Base-by-base conservation (phyloP, 345 rosid genomes). In the Reutealis trisperma region DNA sequence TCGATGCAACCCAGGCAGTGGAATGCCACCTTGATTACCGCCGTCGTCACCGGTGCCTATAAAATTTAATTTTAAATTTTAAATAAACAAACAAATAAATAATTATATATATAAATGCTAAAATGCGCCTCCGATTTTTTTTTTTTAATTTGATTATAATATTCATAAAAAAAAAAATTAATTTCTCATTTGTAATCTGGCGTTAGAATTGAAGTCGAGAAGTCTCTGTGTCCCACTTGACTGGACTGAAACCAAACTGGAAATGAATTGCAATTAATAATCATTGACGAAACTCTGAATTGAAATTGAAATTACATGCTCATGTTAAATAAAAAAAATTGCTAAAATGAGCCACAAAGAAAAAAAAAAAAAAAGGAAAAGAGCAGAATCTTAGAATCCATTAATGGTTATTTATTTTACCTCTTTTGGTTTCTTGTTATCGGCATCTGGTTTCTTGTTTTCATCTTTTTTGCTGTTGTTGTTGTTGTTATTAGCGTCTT, bases 1-100 rank as follows among this genome's bases (percentile, higher is more conserved):
- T 72, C 89, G 55, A 84, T 70, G 83, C 99, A 96, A 30, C 99
- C 98, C n/a, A 78, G 81, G 80, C 97, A 96, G 63, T 90, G 87
- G 66, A 90, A 80, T 2, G 24, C 61, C 83, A 96, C 74, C 82
- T 92, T 93, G 79, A 93, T 80, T 14, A 86, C 86, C 82, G 86
- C 89, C 85, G 90, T 88, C 73, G 77, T 87, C 79, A 85, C 89
- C 79, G 91, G 89, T 49, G 89, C 72, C 96, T 91, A 77, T 25
- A 27, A 3, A 21, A 6, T 12, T 55, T 37, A 72, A 51, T 4
- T 44, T 27, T 30, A 65, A 45, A 21, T 15, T 10, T 0, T 22
- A 66, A 37, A 27, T 27, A 42, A 75, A 59, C 6, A 24, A 42
- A 59, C 30, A 41, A 52, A 61, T 61, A 41, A 22, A 21, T 3